Evolutionary conservation across 495 filamentous ascomycete species (phyloP).

Genomic region (Lasiosphaeria miniovina): DNA sequence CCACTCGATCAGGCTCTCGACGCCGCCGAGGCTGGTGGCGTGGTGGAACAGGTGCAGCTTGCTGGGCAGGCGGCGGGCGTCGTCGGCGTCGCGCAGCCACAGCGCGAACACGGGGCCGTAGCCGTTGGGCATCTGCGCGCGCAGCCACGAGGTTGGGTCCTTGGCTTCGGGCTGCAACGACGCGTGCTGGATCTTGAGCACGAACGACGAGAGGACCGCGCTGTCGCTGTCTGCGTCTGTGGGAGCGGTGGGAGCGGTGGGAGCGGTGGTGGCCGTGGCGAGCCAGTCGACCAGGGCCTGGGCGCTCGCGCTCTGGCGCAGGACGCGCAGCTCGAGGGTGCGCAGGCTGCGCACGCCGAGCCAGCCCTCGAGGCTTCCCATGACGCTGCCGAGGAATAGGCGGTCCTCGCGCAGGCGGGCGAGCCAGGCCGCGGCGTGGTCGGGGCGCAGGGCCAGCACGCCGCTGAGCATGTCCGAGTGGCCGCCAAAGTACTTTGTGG

Average conservation of each 20-base stretch:
- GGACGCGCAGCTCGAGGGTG: constrained; percentile 80
- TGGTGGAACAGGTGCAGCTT: constrained; percentile 84
- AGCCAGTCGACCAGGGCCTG: constrained; percentile 70
- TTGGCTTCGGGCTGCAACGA: constrained; percentile 62
- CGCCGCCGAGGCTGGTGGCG: constrained; percentile 88
- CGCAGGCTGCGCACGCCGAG: constrained; percentile 80
- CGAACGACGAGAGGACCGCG: constrained; percentile 45
- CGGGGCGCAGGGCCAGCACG: constrained; percentile 61
- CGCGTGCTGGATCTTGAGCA: constrained; percentile 69
- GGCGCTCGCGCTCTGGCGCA: constrained; percentile 68
- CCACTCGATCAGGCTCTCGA: constrained; percentile 93
- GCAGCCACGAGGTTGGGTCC: constrained; percentile 66
- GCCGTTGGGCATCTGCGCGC: constrained; percentile 87
- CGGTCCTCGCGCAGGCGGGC: constrained; percentile 60
- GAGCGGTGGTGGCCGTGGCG: not conserved
- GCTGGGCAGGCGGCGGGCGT: constrained; percentile 69
- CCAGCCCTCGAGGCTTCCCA: constrained; percentile 92
- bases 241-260: no score
- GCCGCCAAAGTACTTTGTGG: constrained; percentile 93
- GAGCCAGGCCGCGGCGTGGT: constrained; percentile 48
- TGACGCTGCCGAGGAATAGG: constrained; percentile 71
- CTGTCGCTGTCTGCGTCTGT: constrained; percentile 43
- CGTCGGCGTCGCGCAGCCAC: constrained; percentile 53
- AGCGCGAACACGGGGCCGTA: constrained; percentile 87
- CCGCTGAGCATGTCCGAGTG: constrained; percentile 90